Evolutionary conservation across 176 grass and related monocot genomes (phyloP).

Genomic region (Ananas comosus): DNA sequence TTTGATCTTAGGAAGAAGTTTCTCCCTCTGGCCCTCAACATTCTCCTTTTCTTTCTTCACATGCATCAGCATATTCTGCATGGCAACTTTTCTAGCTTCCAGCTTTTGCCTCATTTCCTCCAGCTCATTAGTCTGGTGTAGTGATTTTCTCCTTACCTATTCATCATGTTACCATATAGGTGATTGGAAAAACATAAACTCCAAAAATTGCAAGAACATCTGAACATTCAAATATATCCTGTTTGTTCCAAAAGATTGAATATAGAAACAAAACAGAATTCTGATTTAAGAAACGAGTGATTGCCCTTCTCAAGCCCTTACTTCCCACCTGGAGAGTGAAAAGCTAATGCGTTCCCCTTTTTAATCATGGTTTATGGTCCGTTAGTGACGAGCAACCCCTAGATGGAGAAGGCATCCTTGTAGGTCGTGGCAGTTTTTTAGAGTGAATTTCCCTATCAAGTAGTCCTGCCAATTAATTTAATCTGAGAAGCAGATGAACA

Average conservation of each 20-base stretch:
- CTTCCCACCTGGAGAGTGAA: neutral
- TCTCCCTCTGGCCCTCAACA: conserved; percentile 32
- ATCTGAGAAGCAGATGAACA: too few relatives aligned
- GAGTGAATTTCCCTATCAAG: too few relatives aligned
- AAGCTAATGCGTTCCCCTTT: neutral
- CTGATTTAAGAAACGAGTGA: neutral
- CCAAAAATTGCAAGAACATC: too few relatives aligned
- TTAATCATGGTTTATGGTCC: neutral
- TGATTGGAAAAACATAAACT: too few relatives aligned
- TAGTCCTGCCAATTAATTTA: too few relatives aligned
- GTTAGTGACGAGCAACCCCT: too few relatives aligned
- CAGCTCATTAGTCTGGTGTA: conserved; percentile 56
- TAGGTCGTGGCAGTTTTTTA: too few relatives aligned
- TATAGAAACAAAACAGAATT: neutral
- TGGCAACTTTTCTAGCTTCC: conserved; percentile 27
- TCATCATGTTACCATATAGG: neutral
- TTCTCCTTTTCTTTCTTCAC: conserved; percentile 30
- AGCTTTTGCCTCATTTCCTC: conserved; percentile 55
- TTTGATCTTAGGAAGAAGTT: conserved; percentile 49
- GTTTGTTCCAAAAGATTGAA: too few relatives aligned
- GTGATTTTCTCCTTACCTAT: conserved; percentile 46
- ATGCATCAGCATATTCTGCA: conserved; percentile 33
- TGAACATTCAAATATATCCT: too few relatives aligned
- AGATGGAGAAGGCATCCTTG: too few relatives aligned
- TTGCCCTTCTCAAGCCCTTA: neutral